phyloP scores from a whole-genome alignment of 208 protist genomes.

The Acanthamoeba lenticulata region DNA sequence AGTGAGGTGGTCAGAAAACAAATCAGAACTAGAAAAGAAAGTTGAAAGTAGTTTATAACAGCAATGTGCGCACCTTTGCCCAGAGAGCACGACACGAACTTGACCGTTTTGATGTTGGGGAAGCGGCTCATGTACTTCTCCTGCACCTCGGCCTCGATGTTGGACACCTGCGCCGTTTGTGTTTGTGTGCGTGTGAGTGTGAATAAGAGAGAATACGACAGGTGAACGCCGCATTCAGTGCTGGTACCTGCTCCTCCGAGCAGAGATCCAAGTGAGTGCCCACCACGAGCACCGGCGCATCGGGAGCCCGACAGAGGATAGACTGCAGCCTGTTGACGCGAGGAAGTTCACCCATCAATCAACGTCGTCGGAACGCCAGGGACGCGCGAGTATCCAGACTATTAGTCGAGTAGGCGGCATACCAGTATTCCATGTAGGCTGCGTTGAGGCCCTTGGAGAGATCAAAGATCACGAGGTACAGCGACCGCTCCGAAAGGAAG shows the following conservation, averaged over 20 bases:
- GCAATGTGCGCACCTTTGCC: neutral
- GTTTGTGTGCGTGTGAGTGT: too few species aligned
- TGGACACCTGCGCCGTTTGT: neutral
- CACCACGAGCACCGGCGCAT: conserved; percentile 76
- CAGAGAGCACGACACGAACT: neutral
- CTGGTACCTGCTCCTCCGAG: neutral
- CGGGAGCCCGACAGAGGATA: conserved; percentile 66
- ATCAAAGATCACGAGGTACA: conserved; percentile 75
- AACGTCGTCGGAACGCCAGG: neutral
- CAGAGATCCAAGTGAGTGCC: conserved; percentile 74
- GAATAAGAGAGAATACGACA: too few species aligned
- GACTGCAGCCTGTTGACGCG: conserved; percentile 54
- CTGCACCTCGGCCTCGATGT: neutral
- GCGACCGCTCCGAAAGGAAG: conserved; percentile 77
- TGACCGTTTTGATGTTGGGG: conserved; percentile 49
- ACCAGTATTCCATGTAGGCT: conserved; percentile 72
- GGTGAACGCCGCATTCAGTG: neutral
- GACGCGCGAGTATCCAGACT: neutral
- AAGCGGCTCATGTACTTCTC: neutral
- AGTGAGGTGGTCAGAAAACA: too few species aligned
- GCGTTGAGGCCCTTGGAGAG: conserved; percentile 50
- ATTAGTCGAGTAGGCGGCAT: neutral
- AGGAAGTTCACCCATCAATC: neutral
- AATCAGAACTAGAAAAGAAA: too few species aligned
- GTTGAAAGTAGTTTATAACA: too few species aligned